These are phyloP conservation scores for Trichoderma atrobrunneum DNA, from an alignment of 2,329 filamentous ascomycete genomes.

Conservation along the genomic window DNA sequence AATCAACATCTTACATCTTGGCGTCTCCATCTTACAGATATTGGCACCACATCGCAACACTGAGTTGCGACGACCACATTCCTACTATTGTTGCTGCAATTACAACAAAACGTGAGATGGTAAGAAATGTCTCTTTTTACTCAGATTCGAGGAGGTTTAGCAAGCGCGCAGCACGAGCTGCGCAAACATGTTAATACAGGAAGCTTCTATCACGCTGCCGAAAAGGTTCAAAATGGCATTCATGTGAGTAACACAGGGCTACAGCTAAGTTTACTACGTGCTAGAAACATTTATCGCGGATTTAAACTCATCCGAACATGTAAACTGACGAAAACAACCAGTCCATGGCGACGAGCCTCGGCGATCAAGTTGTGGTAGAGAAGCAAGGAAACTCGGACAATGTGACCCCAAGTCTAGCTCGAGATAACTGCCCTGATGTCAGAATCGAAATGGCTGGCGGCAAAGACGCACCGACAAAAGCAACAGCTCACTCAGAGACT, in stretches of 20 bases:
- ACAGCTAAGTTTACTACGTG: neutral
- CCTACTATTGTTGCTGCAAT: neutral
- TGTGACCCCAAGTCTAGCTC: neutral
- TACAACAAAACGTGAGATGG: no score
- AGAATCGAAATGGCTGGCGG: neutral
- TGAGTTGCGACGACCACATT: neutral
- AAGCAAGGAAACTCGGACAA: neutral
- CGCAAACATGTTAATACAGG: neutral
- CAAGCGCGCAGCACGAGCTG: neutral
- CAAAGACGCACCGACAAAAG: neutral
- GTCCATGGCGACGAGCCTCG: neutral
- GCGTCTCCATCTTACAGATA: neutral
- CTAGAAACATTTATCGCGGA: neutral
- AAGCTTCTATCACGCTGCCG: neutral
- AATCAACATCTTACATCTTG: neutral
- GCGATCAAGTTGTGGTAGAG: neutral
- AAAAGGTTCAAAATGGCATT: neutral
- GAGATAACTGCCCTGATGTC: neutral
- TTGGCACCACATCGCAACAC: neutral
- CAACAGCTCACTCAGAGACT: neutral
- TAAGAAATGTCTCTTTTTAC: neutral
- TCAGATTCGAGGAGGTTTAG: neutral
- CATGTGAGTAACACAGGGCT: neutral
- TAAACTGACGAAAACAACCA: neutral
- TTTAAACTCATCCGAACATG: neutral